phyloP scores from a whole-genome alignment of 83 land plant species.

The Thuja plicata region DNA sequence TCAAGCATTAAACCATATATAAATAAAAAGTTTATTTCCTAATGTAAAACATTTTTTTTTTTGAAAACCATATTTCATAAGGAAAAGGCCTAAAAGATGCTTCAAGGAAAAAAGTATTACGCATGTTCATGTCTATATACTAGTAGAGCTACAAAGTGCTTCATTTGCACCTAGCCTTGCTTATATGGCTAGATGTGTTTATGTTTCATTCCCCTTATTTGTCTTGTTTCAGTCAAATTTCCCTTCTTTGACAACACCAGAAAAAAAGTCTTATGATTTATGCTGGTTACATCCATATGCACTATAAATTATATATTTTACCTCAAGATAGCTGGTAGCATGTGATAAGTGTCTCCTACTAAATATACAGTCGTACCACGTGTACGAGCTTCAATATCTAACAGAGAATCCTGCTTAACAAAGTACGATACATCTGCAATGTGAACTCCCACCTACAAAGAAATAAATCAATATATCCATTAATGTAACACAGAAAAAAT shows the following conservation, averaged over 20 bases:
- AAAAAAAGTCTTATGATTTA: neutral
- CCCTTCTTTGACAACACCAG: neutral
- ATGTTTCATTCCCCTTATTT: neutral
- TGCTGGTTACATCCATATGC: neutral
- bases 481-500: neutral
- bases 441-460: constrained; percentile 29
- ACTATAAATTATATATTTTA: neutral
- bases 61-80: neutral
- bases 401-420: constrained; percentile 17
- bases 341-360: constrained; percentile 29
- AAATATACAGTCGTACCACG: constrained; percentile 32
- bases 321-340: constrained; percentile 32
- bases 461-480: neutral
- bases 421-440: constrained; percentile 34
- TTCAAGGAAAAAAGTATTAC: neutral
- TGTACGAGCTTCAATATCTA: constrained; percentile 21
- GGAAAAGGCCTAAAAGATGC: neutral
- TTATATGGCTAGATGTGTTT: neutral
- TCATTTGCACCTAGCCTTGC: neutral
- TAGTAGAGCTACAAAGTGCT: neutral
- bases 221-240: neutral
- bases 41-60: neutral
- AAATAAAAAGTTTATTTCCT: neutral
- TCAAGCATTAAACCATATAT: neutral
- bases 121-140: neutral